phyloP scores from a whole-genome alignment of 2,329 filamentous ascomycete genomes.

The Acrocalymma vagum region DNA sequence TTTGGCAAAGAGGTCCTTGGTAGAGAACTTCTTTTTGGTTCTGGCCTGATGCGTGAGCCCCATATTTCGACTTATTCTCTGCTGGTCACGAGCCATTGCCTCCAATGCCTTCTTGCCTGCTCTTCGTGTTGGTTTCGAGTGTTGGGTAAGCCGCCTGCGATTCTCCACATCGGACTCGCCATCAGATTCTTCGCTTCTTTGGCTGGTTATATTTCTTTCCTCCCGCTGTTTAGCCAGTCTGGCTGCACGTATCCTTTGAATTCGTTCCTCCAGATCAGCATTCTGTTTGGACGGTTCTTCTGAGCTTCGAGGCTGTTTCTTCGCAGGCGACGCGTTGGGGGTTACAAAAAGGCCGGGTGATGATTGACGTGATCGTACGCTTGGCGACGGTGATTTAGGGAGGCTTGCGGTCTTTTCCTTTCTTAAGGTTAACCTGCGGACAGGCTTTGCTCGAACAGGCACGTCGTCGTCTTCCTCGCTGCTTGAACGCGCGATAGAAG shows the following conservation, averaged over 20 bases:
- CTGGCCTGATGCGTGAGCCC: conserved; percentile 89
- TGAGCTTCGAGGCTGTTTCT: conserved; percentile 27
- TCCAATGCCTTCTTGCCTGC: conserved; percentile 94
- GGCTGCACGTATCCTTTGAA: conserved; percentile 77
- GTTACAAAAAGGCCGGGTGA: conserved; percentile 67
- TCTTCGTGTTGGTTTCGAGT: conserved; percentile 76
- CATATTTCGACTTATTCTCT: conserved; percentile 87
- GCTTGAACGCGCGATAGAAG: conserved; percentile 19
- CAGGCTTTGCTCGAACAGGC: conserved; percentile 27
- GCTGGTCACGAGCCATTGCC: conserved; percentile 94
- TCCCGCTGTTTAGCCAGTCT: conserved; percentile 71
- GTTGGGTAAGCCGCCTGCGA: conserved; percentile 67
- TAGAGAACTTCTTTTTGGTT: conserved; percentile 87
- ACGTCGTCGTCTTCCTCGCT: conserved; percentile 40
- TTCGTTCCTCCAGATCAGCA: conserved; percentile 73
- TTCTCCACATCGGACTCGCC: conserved; percentile 65
- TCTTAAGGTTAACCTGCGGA: conserved; percentile 19
- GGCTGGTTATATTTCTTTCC: too few relatives aligned
- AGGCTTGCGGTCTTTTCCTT: conserved; percentile 21
- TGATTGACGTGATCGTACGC: conserved; percentile 40
- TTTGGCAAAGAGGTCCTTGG: conserved; percentile 80
- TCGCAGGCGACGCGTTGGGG: conserved; percentile 47
- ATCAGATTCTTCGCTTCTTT: conserved; percentile 57
- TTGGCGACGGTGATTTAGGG: conserved; percentile 23
- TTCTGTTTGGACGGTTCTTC: conserved; percentile 53